phyloP scores from a whole-genome alignment of 441 rosid genomes.

The Eutrema salsugineum region DNA sequence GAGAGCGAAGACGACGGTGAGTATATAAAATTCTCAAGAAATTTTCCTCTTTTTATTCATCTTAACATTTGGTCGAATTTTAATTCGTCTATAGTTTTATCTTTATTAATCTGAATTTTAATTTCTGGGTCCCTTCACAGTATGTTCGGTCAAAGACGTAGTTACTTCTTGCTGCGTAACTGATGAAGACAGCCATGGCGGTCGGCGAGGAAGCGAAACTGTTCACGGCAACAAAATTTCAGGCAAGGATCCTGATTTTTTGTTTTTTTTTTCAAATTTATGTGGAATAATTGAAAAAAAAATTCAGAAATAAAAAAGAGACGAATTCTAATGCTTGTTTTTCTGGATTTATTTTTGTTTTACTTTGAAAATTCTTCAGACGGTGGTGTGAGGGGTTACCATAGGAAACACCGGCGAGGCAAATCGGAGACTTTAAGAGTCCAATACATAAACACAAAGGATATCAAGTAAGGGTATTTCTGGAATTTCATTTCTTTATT shows the following conservation, averaged over 20 bases:
- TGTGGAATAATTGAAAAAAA: neutral
- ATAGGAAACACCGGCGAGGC: slow-evolving; percentile 73
- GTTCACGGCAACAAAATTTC: slow-evolving; percentile 42
- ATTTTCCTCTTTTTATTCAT: slow-evolving; percentile 30
- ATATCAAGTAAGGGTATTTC: slow-evolving; percentile 62
- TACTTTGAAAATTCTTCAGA: slow-evolving; percentile 31
- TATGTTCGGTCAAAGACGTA: slow-evolving; percentile 60
- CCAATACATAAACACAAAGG: slow-evolving; percentile 91
- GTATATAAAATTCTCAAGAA: neutral
- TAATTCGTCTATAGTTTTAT: neutral
- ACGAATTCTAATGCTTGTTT: neutral
- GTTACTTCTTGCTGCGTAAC: slow-evolving; percentile 8
- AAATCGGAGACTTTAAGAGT: slow-evolving; percentile 90
- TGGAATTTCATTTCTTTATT: neutral
- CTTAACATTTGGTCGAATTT: slow-evolving; percentile 33
- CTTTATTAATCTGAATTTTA: slow-evolving; percentile 17
- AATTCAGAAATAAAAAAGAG: neutral
- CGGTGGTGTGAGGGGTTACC: slow-evolving; percentile 43
- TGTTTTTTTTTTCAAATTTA: neutral
- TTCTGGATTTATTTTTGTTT: neutral
- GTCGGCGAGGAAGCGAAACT: slow-evolving; percentile 32
- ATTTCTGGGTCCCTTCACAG: slow-evolving; percentile 36
- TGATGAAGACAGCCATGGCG: slow-evolving; percentile 32
- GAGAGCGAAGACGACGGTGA: slow-evolving; percentile 97
- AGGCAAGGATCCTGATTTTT: slow-evolving; percentile 38